phyloP scores from a whole-genome alignment of 2,329 filamentous ascomycete genomes.

The Colletotrichum australisinense region DNA sequence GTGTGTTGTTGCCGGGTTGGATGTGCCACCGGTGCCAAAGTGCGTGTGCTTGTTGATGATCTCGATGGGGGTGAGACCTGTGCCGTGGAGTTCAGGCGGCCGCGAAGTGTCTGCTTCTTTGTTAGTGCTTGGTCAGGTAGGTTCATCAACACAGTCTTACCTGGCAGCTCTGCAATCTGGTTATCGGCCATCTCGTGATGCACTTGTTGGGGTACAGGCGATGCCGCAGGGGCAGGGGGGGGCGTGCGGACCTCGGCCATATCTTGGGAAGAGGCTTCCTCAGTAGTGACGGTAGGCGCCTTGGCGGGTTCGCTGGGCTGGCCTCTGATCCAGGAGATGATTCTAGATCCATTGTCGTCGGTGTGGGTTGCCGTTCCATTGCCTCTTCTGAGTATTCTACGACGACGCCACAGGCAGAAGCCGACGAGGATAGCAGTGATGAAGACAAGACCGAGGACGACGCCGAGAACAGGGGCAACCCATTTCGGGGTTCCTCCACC shows the following conservation, averaged over 20 bases:
- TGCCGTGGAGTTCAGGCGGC: constrained; percentile 58
- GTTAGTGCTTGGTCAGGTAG: too few relatives aligned
- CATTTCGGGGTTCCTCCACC: constrained; percentile 61
- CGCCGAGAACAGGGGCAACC: constrained; percentile 71
- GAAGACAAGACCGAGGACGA: constrained; percentile 69
- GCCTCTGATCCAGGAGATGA: constrained; percentile 64
- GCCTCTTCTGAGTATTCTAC: constrained; percentile 53
- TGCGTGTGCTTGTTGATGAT: constrained; percentile 51
- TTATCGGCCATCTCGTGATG: constrained; percentile 55
- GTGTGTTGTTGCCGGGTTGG: constrained; percentile 42
- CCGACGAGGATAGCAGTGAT: constrained; percentile 62
- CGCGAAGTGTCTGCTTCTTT: constrained; percentile 54
- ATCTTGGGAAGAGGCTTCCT: constrained; percentile 54
- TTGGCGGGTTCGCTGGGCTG: constrained; percentile 54
- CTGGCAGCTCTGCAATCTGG: constrained; percentile 58
- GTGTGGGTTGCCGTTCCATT: constrained; percentile 52
- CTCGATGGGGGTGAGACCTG: constrained; percentile 51
- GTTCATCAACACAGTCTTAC: constrained; percentile 45
- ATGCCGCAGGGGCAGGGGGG: constrained; percentile 29
- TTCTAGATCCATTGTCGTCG: constrained; percentile 59
- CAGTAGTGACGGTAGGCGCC: constrained; percentile 56
- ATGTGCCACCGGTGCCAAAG: constrained; percentile 40
- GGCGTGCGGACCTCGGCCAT: constrained; percentile 48
- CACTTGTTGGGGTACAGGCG: constrained; percentile 23
- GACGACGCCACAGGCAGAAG: constrained; percentile 64